Evolutionary conservation across 345 rosid species (phyloP), one percentile per base, ranked within the genome.

Genomic region (Trapa bicornis): DNA sequence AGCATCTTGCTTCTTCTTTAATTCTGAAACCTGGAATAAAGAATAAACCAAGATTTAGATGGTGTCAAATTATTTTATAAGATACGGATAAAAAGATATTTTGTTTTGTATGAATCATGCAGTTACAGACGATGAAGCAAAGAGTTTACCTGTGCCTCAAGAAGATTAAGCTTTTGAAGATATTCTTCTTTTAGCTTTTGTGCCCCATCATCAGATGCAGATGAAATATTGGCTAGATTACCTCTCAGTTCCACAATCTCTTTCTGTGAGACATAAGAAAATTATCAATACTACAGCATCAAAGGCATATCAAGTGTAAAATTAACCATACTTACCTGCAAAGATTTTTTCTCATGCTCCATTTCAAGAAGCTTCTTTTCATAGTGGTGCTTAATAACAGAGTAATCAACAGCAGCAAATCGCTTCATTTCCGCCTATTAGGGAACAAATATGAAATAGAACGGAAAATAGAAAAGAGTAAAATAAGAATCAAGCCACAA

Each of bases 1-100:
- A 70, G 97, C 88, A 74, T 93, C 98, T 84, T 90, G 98, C 80
- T 88, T 93, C 82, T 88, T 93, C 81, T 89, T 94, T 84, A 94
- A 70, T 66, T 81, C 91, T 37, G 88, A 77, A 76, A 91, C 96
- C 97, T 93, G 71, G 45, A 71, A 68, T 71, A 60, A 52, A 37
- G 29, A 39, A 0, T 6, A 22, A 53, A 64, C 32, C 53, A 66
- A 37, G 64, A 37, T 43, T 67, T 14, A 66, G 1, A 66, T 35
- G 32, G 35, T 37, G 48, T n/a, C 45, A 5, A 50, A 33, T 33
- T 37, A 45, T 3, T 5, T 66, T 11, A 67, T 47, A 7, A 67
- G 33, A 64, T 12, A 29, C 37, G 10, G 43, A 3, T 41, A 41
- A 41, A 41, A 41, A 41, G 7, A 8, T 41, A 41, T 17, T 6